Percentiles rank a stretch among this genome's conserved stretches.
Conservation (phyloP, 2,329 filamentous ascomycete genomes). For the Nakataea oryzae region DNA sequence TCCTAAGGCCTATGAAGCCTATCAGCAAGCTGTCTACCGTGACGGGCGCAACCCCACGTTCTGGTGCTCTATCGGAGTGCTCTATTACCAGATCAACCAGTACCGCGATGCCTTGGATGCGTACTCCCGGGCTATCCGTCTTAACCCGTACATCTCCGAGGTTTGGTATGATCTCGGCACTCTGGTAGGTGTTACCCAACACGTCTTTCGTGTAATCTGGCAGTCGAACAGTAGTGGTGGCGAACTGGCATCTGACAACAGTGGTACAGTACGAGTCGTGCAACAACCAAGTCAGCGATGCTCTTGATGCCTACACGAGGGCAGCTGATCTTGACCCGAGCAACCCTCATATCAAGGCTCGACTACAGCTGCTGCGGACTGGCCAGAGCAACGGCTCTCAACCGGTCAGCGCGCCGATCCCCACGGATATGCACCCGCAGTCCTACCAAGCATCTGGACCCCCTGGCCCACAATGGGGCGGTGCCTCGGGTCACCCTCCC, state of each 20-base stretch:
- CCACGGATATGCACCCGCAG: constrained; percentile 91
- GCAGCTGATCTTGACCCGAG: constrained; percentile 87
- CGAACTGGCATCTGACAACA: constrained; percentile 3
- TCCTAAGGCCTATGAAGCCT: constrained; percentile 95
- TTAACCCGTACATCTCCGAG: constrained; percentile 97
- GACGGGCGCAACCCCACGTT: constrained; percentile 97
- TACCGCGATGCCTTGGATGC: constrained; percentile 96
- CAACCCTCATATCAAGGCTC: constrained; percentile 93
- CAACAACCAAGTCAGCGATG: constrained; percentile 97
- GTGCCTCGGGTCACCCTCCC: constrained; percentile 51
- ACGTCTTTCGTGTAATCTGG: background rate
- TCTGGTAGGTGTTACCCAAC: constrained; percentile 52
- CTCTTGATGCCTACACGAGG: constrained; percentile 87
- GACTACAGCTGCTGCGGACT: constrained; percentile 78
- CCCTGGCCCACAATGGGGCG: constrained; percentile 82
- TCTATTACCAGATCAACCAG: constrained; percentile 99
- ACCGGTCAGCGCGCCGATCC: constrained; percentile 63
- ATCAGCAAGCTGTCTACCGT: constrained; percentile 96
- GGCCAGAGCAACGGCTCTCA: constrained; percentile 60
- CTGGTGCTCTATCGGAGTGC: constrained; percentile 97
- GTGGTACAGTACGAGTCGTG: constrained; percentile 78
- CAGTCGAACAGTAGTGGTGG: background rate
- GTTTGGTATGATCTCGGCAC: constrained; percentile 99
- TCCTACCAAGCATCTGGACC: constrained; percentile 86
- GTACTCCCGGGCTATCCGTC: constrained; percentile 88